Conservation (phyloP, 805 yeast genomes). For the Kodamaea laetipori region DNA sequence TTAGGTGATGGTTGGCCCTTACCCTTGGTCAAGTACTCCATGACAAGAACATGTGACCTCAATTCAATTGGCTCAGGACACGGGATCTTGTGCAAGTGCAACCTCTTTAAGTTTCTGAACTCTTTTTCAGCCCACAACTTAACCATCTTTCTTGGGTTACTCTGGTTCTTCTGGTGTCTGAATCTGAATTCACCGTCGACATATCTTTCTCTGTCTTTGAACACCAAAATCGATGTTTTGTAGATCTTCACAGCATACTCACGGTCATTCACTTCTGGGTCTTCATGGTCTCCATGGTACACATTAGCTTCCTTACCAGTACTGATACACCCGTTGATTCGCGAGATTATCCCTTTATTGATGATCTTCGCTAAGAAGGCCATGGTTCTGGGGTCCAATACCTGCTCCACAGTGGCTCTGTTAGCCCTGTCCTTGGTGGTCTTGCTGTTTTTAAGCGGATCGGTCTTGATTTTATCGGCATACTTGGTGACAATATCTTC, state of each 20-base stretch:
- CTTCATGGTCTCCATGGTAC: slow-evolving; percentile 71
- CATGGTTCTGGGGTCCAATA: slow-evolving; percentile 91
- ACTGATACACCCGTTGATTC: slow-evolving; percentile 89
- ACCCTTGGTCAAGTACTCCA: slow-evolving; percentile 86
- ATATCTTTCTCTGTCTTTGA: slow-evolving; percentile 93
- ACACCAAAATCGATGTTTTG: slow-evolving; percentile 95
- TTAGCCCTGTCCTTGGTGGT: slow-evolving; percentile 81
- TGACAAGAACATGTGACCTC: slow-evolving; percentile 85
- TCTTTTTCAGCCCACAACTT: slow-evolving; percentile 99
- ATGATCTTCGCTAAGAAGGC: slow-evolving; percentile 78
- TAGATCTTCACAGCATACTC: slow-evolving; percentile 91
- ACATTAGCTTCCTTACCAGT: slow-evolving; percentile 99
- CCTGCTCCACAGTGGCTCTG: slow-evolving; percentile 96
- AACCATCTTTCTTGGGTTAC: slow-evolving; percentile 96
- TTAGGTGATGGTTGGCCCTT: slow-evolving; percentile 90
- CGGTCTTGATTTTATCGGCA: slow-evolving; percentile 65
- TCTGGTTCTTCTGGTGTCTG: slow-evolving; percentile 78
- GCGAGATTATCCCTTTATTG: slow-evolving; percentile 78
- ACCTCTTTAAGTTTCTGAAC: slow-evolving; percentile 85
- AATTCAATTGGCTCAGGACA: slow-evolving; percentile 91
- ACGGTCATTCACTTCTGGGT: slow-evolving; percentile 32
- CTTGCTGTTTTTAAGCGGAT: slow-evolving; percentile 57
- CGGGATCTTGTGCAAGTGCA: slow-evolving; percentile 78
- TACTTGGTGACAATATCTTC: slow-evolving; percentile 60
- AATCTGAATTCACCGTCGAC: slow-evolving; percentile 96